Evolutionary conservation across 2,329 filamentous ascomycete species (phyloP).

Genomic region (Trichoderma oligosporum): DNA sequence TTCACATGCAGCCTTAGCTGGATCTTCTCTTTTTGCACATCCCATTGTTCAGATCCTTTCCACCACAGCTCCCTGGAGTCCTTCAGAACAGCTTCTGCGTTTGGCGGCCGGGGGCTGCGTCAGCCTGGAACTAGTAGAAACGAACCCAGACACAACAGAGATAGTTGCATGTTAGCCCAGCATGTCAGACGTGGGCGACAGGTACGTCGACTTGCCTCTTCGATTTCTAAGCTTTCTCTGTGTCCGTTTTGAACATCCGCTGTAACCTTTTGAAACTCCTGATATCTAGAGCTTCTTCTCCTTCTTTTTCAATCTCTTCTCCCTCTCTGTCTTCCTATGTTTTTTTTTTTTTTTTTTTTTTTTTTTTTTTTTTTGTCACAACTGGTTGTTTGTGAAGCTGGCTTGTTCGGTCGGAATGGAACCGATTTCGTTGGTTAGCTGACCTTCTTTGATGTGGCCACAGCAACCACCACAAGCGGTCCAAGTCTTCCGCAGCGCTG

Average conservation of each 20-base stretch:
- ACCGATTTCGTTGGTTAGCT: not conserved
- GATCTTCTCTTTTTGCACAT: not conserved
- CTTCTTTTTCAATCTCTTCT: not conserved
- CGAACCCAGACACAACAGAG: not conserved
- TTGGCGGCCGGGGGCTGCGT: constrained; percentile 13
- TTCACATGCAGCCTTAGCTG: constrained; percentile 9
- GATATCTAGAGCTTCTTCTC: not conserved
- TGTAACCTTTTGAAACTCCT: not conserved
- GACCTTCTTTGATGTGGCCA: constrained; percentile 3
- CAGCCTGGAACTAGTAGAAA: not conserved
- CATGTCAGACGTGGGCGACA: constrained; percentile 34
- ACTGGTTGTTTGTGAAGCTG: not conserved
- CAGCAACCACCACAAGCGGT: constrained; percentile 44
- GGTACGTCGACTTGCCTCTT: constrained; percentile 23
- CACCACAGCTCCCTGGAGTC: not conserved
- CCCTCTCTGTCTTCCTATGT: not conserved
- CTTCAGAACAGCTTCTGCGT: not conserved
- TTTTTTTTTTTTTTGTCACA: not conserved
- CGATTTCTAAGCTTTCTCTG: not conserved
- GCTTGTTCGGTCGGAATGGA: not conserved
- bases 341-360: not conserved
- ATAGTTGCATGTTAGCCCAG: constrained; percentile 17
- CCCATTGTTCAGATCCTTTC: not conserved
- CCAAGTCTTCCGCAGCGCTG: constrained; percentile 51
- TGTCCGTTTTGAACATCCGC: not conserved